Evolutionary conservation across 768 basidiomycete genomes (phyloP).

Genomic region (Russula vinacea): DNA sequence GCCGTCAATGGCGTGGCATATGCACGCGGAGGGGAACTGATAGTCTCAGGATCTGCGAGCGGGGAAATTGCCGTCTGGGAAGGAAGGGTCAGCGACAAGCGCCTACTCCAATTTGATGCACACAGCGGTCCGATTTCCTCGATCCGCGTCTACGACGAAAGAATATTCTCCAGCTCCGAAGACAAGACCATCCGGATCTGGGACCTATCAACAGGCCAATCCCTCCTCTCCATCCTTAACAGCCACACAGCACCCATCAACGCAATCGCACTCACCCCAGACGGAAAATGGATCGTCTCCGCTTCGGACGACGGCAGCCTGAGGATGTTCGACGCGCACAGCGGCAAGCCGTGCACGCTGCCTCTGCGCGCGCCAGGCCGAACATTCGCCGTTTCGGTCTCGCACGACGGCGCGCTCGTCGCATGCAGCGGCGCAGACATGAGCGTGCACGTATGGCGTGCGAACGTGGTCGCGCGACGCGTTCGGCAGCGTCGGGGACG

Average conservation of each 20-base stretch:
- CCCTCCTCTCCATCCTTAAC: constrained; percentile 33
- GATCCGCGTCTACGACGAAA: constrained; percentile 6
- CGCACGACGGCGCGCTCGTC: constrained; percentile 15
- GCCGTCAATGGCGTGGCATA: constrained; percentile 18
- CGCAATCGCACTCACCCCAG: constrained; percentile 3
- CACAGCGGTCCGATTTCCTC: constrained; percentile 10
- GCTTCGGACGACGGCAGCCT: constrained; percentile 20
- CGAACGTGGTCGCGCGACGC: background rate
- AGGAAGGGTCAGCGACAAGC: background rate
- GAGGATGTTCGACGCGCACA: constrained; percentile 18
- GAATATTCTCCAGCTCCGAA: constrained; percentile 19
- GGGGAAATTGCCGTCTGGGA: constrained; percentile 20
- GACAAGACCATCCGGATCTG: constrained; percentile 23
- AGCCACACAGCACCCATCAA: constrained; percentile 29
- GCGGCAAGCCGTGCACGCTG: constrained; percentile 10
- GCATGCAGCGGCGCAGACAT: constrained; percentile 5
- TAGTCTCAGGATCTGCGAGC: constrained; percentile 16
- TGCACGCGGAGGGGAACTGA: background rate
- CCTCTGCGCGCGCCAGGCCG: constrained; percentile 2
- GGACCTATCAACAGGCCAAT: constrained; percentile 10
- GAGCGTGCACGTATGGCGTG: constrained; percentile 11
- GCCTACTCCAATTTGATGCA: background rate
- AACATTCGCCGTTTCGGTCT: constrained; percentile 6
- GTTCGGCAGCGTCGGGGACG: too few relatives aligned
- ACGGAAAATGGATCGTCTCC: constrained; percentile 12